phyloP scores from a whole-genome alignment of 1,139 yeast species.

The Zhuliangozyma blackwelliae region DNA sequence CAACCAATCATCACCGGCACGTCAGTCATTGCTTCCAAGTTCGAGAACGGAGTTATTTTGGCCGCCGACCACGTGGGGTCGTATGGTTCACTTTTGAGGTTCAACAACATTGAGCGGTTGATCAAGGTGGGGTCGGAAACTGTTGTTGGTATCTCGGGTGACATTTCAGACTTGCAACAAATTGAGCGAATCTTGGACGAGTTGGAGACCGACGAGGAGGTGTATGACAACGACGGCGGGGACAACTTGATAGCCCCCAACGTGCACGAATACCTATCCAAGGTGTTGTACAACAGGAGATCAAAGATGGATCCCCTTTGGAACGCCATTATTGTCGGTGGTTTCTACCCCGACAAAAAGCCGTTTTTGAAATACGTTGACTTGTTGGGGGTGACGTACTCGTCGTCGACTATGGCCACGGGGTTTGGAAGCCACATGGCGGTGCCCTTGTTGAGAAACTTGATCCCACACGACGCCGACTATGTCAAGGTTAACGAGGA shows the following conservation, averaged over 20 bases:
- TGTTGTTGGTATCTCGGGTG: conserved; percentile 93
- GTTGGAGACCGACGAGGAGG: conserved; percentile 65
- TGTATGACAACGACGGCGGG: conserved; percentile 74
- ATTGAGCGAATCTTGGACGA: conserved; percentile 72
- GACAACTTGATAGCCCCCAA: conserved; percentile 77
- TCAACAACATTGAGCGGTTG: conserved; percentile 80
- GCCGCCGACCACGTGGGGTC: conserved; percentile 95
- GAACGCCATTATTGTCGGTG: conserved; percentile 93
- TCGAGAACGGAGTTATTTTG: conserved; percentile 81
- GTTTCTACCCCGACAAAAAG: conserved; percentile 62
- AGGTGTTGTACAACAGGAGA: conserved; percentile 82
- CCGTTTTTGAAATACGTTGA: conserved; percentile 85
- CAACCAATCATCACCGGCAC: conserved; percentile 96
- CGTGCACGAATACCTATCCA: conserved; percentile 81
- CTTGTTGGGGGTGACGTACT: conserved; percentile 84
- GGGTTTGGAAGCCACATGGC: conserved; percentile 98
- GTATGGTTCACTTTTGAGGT: conserved; percentile 88
- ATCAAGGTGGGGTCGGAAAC: conserved; percentile 79
- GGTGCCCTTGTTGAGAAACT: conserved; percentile 80
- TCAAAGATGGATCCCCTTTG: conserved; percentile 93
- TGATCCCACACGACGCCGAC: conserved; percentile 77
- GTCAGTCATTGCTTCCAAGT: conserved; percentile 87
- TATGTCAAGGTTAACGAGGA: conserved; percentile 63
- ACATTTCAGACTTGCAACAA: conserved; percentile 89
- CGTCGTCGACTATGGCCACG: conserved; percentile 87